A percentile compares a stretch with the other conserved stretches of the same genome.
Conservation (phyloP, 2,329 filamentous ascomycete genomes). For the Colletotrichum karsti region DNA sequence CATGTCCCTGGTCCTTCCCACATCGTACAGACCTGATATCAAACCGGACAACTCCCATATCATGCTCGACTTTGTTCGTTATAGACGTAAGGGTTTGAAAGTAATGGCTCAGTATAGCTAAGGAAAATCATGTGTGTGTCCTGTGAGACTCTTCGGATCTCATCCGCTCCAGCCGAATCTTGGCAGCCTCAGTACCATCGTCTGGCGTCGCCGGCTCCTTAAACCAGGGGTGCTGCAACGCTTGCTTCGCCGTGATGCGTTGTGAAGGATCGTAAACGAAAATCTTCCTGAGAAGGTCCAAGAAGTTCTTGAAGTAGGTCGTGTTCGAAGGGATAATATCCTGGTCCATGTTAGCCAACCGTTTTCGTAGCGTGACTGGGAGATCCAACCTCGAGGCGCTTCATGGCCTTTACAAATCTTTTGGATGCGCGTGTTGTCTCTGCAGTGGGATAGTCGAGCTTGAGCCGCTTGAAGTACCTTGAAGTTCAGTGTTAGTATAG, state of each 20-base stretch:
- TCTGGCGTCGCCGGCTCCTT: slow-evolving; percentile 69
- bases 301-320: slow-evolving; percentile 68
- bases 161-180: slow-evolving; percentile 65
- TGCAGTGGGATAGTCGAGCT: slow-evolving; percentile 70
- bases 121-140: slow-evolving; percentile 24
- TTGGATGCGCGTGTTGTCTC: slow-evolving; percentile 72
- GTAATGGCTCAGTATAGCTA: slow-evolving; percentile 12
- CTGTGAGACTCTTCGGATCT: slow-evolving; percentile 48
- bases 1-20: slow-evolving; percentile 16
- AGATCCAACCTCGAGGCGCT: slow-evolving; percentile 65
- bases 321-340: slow-evolving; percentile 71
- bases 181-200: slow-evolving; percentile 74
- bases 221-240: slow-evolving; percentile 74
- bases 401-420: slow-evolving; percentile 78
- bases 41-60: slow-evolving; percentile 31
- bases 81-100: slow-evolving; percentile 29
- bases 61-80: slow-evolving; percentile 31
- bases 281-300: slow-evolving; percentile 72
- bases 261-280: slow-evolving; percentile 74
- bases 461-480: slow-evolving; percentile 73
- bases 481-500: background rate
- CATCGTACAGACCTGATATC: slow-evolving; percentile 30
- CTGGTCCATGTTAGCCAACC: slow-evolving; percentile 45
- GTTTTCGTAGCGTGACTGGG: too few species aligned
- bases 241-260: slow-evolving; percentile 73